Evolutionary conservation across 768 basidiomycete genomes (phyloP).

Genomic region (Tulasnella sp.): DNA sequence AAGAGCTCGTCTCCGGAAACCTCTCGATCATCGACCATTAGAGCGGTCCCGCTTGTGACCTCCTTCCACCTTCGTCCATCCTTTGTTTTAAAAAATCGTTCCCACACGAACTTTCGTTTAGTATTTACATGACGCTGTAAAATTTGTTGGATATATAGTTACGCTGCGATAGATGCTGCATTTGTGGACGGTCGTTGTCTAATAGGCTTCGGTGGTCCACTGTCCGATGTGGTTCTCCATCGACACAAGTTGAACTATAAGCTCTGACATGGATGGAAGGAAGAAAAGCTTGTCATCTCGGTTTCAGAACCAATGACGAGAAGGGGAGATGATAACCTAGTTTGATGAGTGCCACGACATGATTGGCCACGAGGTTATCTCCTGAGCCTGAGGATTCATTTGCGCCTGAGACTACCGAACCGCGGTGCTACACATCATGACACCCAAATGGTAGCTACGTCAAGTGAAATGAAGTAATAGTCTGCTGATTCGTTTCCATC

Average conservation of each 20-base stretch:
- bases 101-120: neutral
- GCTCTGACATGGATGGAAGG: neutral
- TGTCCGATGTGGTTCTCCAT: neutral
- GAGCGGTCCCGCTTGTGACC: neutral
- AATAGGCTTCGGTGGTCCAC: neutral
- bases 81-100: neutral
- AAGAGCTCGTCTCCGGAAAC: slow-evolving; percentile 71
- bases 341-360: neutral
- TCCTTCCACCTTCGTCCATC: neutral
- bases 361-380: neutral
- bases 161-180: neutral
- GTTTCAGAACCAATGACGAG: neutral
- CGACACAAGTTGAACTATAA: neutral
- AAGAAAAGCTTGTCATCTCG: neutral
- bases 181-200: neutral
- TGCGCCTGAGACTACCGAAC: neutral
- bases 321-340: neutral
- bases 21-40: slow-evolving; percentile 60
- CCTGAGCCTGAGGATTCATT: neutral
- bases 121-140: neutral
- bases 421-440: neutral
- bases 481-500: neutral
- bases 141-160: neutral
- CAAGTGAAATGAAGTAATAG: neutral
- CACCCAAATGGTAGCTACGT: neutral